Evolutionary conservation across 768 basidiomycete genomes (phyloP), one percentile per base, ranked within the genome.

Genomic region (Coprinopsis sp.): DNA sequence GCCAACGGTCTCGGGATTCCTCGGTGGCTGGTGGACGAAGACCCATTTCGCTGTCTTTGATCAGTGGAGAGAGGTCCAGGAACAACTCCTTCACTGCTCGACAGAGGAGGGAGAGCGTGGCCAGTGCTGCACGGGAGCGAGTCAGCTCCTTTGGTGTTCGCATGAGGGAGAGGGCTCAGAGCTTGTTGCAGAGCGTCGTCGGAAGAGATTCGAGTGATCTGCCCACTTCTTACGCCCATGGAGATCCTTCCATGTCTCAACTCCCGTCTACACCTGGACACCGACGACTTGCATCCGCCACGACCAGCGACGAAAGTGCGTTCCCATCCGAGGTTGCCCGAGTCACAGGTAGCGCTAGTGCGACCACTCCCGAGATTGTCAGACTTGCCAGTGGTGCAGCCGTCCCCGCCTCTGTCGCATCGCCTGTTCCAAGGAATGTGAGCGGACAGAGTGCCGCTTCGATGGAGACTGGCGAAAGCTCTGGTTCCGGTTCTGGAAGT

Each of bases 131-230:
- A 46, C 46, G 67, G 33, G 77, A 68, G 43, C 70, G 70, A 37
- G 70, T 72, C 1, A 71, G 64, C n/a, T 74, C 77, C n/a, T 58
- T 70, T 22, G 64, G 67, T 14, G 68, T 63, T 28, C 65, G 68
- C 28, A 75, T 79, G 31, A 75, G 87, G n/a, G 78, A 78, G 27
- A 69, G 82, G 5, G 68, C 84, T 3, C 82, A 85, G 58, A 82
- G 81, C 3, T 57, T 88, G 46, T 77, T 89, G 48, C 82, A 85
- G 49, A 73, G 74, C 41, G 68, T 87, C 10, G 51, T 49, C 29
- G 74, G 75, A 1, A 74, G n/a, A n/a, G n/a, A n/a, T n/a, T n/a
- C 77, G 3, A 82, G 82, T 0, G 30, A 8, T 31, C 30, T 31
- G 8, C 27, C 27, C 30, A 28, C 40, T n/a, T 5, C 27, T n/a